Evolutionary conservation across 768 basidiomycete genomes (phyloP).

Genomic region (Tremella fuciformis): DNA sequence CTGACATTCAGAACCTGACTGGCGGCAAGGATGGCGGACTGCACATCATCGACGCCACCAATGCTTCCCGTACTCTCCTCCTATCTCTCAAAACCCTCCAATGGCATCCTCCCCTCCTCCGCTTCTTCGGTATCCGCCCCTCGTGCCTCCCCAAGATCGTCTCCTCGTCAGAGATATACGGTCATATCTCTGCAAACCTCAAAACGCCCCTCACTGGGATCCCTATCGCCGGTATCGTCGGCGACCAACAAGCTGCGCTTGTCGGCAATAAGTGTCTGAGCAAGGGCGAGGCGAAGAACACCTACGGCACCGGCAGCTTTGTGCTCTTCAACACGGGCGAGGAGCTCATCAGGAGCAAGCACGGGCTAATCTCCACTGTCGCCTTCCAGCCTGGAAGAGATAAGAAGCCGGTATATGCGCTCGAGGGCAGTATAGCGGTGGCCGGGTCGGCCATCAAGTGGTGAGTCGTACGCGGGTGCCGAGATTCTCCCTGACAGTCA

Average conservation of each 20-base stretch:
- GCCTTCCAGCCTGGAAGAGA: constrained; percentile 83
- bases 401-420: constrained; percentile 78
- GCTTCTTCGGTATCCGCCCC: constrained; percentile 77
- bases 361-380: constrained; percentile 86
- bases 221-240: constrained; percentile 85
- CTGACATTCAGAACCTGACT: constrained; percentile 65
- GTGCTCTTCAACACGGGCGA: constrained; percentile 89
- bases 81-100: constrained; percentile 74
- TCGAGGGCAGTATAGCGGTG: constrained; percentile 93
- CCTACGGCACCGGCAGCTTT: constrained; percentile 96
- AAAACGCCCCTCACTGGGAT: constrained; percentile 63
- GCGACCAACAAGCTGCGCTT: constrained; percentile 97
- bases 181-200: constrained; percentile 58
- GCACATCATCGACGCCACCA: constrained; percentile 89
- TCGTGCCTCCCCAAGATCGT: constrained; percentile 82
- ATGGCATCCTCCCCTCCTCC: constrained; percentile 78
- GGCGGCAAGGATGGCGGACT: constrained; percentile 68
- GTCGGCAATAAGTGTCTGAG: constrained; percentile 91
- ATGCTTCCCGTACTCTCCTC: constrained; percentile 92
- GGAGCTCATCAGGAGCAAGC: constrained; percentile 76
- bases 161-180: constrained; percentile 90
- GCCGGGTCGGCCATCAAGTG: constrained; percentile 96
- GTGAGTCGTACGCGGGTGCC: constrained; percentile 47
- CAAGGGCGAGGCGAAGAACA: constrained; percentile 95
- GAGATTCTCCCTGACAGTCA: constrained; percentile 27